Base-by-base conservation (phyloP, 495 filamentous ascomycete species). In the Hypoxylon fragiforme region DNA sequence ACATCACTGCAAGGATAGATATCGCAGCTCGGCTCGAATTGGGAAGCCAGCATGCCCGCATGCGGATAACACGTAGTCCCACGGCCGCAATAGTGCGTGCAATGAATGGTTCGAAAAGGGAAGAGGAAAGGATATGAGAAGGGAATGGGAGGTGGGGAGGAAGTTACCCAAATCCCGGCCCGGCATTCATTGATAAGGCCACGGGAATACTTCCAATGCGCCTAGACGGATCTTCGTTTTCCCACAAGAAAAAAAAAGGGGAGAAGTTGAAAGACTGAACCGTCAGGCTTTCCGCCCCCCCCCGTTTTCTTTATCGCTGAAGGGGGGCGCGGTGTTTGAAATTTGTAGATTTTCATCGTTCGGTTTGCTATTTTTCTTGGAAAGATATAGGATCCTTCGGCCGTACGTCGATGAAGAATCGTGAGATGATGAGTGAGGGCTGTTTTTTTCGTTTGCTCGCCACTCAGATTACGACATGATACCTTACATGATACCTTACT, bases 151-250 rank as follows among this genome's bases (percentile, higher is more conserved):
- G 26, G 34, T 14, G 32, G 35, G 15, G 5, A 9, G 28, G 20
- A 32, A 20, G 37, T 39, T 21, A 32, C 35, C 49, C 57, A 61
- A 61, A 61, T 61, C 57, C 57, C 57, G 57, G 52, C 45, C n/a
- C 57, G 57, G 57, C 57, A 61, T 61, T 55, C 55, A n/a, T 47
- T 55, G 51, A 61, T 52, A 61, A 51, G 51, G 43, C 51, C 20
- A 36, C 40, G 44, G 45, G 16, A 37, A 49, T 37, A 42, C n/a
- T 21, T 18, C 24, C 26, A 54, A 28, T 45, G 50, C 45, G 50
- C 37, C 45, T 28, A 47, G 46, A 4, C 31, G 54, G 57, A 61
- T 61, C 50, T 21, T 51, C 42, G 19, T 55, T 50, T 54, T 44
- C 57, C 37, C 24, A n/a, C n/a, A n/a, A n/a, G n/a, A n/a, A n/a